These are phyloP conservation scores for Psidium friedrichsthalianum DNA, from an alignment of 345 rosid species.

Conservation along the genomic window DNA sequence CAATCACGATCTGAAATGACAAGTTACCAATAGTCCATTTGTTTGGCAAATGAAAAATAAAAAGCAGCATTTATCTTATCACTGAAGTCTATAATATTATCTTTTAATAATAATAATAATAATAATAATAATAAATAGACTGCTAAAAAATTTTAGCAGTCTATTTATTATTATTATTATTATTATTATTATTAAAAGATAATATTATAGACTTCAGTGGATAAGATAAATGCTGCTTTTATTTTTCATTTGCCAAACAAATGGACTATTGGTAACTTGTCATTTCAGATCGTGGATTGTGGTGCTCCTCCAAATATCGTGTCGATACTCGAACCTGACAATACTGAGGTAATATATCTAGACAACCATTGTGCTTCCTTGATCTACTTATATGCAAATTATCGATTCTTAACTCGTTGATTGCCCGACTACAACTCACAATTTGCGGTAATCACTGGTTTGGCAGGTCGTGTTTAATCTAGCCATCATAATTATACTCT, in stretches of 20 bases:
- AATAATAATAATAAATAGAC: neutral
- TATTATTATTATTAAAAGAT: neutral
- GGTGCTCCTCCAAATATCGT: constrained; percentile 57
- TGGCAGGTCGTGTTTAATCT: neutral
- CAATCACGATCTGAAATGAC: constrained; percentile 47
- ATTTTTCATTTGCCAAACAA: neutral
- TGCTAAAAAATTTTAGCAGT: no score
- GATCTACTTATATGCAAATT: neutral
- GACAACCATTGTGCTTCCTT: neutral
- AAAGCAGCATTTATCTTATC: neutral
- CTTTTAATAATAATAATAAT: neutral
- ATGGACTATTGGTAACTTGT: constrained; percentile 1
- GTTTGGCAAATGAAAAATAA: neutral
- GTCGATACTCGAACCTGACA: constrained; percentile 56
- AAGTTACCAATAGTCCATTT: constrained; percentile 1
- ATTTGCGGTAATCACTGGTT: neutral
- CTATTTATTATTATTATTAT: neutral
- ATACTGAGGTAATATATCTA: constrained; percentile 35
- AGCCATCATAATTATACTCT: no score
- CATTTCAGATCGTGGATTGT: constrained; percentile 51
- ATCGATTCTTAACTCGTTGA: neutral
- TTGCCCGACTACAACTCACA: neutral
- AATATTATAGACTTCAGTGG: neutral
- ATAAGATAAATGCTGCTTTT: neutral
- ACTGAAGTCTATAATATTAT: neutral